These are phyloP conservation scores for Boletales sp. DNA, from an alignment of 768 basidiomycete genomes.

Conservation along the genomic window DNA sequence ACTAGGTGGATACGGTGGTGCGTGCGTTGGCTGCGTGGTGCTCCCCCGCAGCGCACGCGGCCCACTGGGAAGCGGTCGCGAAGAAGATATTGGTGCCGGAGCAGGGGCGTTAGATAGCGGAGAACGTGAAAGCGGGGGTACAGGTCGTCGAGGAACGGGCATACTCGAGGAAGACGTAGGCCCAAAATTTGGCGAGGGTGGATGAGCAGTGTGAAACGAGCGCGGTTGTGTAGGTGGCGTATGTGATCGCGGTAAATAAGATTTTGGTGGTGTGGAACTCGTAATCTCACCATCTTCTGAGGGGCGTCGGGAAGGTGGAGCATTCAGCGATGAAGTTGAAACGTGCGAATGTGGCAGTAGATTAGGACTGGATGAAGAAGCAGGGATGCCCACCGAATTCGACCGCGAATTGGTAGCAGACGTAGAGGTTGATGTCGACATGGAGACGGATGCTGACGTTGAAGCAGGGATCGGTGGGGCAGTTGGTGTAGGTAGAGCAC, in stretches of 20 bases:
- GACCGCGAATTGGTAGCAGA: constrained; percentile 22
- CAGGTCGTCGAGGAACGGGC: constrained; percentile 27
- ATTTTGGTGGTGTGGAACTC: constrained; percentile 34
- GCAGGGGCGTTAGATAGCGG: constrained; percentile 20
- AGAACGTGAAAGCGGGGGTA: constrained; percentile 30
- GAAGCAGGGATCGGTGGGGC: constrained; percentile 6
- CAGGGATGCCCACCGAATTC: constrained; percentile 19
- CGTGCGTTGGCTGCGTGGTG: constrained; percentile 20
- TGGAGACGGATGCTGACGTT: constrained; percentile 10
- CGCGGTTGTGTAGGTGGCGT: constrained; percentile 49
- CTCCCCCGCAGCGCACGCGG: constrained; percentile 37
- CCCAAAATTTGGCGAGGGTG: constrained; percentile 22
- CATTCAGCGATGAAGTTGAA: constrained; percentile 5
- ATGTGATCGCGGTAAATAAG: constrained; percentile 37
- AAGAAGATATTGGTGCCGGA: constrained; percentile 21
- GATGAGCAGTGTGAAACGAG: constrained; percentile 34
- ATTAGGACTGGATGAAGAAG: constrained; percentile 4
- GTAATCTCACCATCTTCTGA: constrained; percentile 55
- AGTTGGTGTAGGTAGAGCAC: neutral
- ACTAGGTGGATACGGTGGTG: constrained; percentile 13
- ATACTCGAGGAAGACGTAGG: constrained; percentile 21
- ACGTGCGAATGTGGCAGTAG: neutral
- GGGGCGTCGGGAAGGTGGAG: constrained; percentile 23
- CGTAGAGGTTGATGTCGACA: constrained; percentile 24
- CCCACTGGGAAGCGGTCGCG: constrained; percentile 37